Evolutionary conservation across 306 rosid genomes (phyloP), one percentile per base, ranked within the genome.

Genomic region (Ammopiptanthus mongolicus): DNA sequence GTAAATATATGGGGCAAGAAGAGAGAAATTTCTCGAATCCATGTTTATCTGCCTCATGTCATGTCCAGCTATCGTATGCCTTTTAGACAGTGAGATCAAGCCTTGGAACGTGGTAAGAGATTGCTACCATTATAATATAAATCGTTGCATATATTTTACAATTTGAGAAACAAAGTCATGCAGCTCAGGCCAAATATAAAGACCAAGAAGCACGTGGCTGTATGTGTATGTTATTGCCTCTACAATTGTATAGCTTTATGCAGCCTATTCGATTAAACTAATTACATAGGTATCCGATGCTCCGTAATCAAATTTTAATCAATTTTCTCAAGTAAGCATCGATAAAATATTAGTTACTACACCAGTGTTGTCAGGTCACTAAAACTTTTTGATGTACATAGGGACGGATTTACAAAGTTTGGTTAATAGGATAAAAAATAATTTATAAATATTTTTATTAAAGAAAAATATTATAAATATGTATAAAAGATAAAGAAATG

Each of bases 261-360:
- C 12, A 65, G 25, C 17, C 78, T 65, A 70, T 14, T 71, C 22
- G 1, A 60, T 42, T 73, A 69, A 79, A 28, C 14, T 39, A 21
- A 46, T 34, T 70, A 36, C 14, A 52, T 58, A 41, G 82, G 84
- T 10, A 83, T 79, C 84, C 78, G 7, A 83, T 74, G 84, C 55
- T 63, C 33, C 44, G 14, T 41, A 22, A 13, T 69, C 23, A 31
- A 44, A 17, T 7, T 46, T 74, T 25, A 11, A 22, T 25, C 41
- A 71, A 71, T 64, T 52, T 65, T 65, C 14, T 25, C n/a, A 33
- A 42, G 31, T 10, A 23, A 42, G 23, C 14, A 41, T 22, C 10
- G 8, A 23, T 41, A 1, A 23, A 0, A 52, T 39, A 53, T 62
- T 52, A 42, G 14, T 58, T 17, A 53, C 46, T 28, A 44, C 15